phyloP scores from a whole-genome alignment of 768 basidiomycete species.

The Myochromella boudieri region DNA sequence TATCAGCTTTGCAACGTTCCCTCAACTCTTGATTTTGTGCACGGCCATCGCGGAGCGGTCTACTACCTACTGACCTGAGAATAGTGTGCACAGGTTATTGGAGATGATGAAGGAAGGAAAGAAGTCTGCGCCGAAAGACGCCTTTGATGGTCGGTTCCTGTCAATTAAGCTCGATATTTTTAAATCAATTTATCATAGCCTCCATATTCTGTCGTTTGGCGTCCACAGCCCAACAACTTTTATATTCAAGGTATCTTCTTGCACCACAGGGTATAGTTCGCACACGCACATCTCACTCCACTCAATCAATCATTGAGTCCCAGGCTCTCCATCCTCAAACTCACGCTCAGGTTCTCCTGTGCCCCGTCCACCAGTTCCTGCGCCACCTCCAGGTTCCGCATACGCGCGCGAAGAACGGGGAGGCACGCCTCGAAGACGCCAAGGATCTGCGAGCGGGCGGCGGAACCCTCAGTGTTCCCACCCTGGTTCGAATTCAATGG shows the following conservation, averaged over 20 bases:
- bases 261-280: background rate
- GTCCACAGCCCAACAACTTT: no score
- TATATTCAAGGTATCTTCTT: background rate
- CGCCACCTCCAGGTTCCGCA: constrained; percentile 46
- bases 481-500: background rate
- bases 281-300: background rate
- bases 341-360: constrained; percentile 48
- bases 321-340: constrained; percentile 48
- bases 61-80: no score
- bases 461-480: constrained; percentile 10
- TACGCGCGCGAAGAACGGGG: constrained; percentile 46
- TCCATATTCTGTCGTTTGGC: no score
- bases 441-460: constrained; percentile 39
- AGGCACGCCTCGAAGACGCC: constrained; percentile 45
- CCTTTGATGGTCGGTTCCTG: no score
- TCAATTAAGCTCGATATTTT: no score
- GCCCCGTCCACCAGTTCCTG: constrained; percentile 49
- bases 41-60: no score
- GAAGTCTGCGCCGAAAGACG: no score
- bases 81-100: no score
- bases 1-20: no score
- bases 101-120: no score
- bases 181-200: no score
- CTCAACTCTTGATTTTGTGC: no score
- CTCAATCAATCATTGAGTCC: constrained; percentile 28